These are phyloP conservation scores for Rachicladosporium sp. DNA, from an alignment of 2,329 filamentous ascomycete species.

Conservation along the genomic window DNA sequence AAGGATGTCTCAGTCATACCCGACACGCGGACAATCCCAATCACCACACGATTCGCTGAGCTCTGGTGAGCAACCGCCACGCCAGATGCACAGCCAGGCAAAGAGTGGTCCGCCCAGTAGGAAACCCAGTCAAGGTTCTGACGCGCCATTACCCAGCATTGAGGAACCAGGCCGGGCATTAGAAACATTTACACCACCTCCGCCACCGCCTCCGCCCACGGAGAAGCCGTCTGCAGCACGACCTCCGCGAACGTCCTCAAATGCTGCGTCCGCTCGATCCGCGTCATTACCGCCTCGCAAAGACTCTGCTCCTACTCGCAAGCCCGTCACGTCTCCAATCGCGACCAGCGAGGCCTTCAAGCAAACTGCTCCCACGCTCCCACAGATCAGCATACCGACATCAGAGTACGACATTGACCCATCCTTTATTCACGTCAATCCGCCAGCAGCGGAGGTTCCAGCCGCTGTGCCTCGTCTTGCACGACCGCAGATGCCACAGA, in stretches of 20 bases:
- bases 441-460: too few species aligned
- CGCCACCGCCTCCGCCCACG: conserved; percentile 8
- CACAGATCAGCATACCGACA: too few species aligned
- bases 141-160: conserved; percentile 7
- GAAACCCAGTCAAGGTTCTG: conserved; percentile 8
- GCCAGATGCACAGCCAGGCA: conserved; percentile 13
- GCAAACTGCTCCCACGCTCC: too few species aligned
- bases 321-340: too few species aligned
- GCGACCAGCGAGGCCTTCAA: too few species aligned
- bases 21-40: conserved; percentile 18
- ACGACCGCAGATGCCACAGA: conserved; percentile 9
- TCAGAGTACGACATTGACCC: too few species aligned
- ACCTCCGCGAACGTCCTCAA: conserved; percentile 6
- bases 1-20: conserved; percentile 43
- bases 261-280: neutral
- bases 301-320: too few species aligned
- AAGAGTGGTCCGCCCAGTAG: conserved; percentile 1
- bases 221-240: conserved; percentile 10
- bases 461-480: neutral
- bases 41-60: conserved; percentile 8
- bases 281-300: too few species aligned
- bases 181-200: conserved; percentile 11
- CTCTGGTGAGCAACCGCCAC: conserved; percentile 6
- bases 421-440: too few species aligned
- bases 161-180: conserved; percentile 6